These are phyloP conservation scores for Pulicaria dysenterica DNA, from an alignment of 129 eudicot genomes.

Conservation along the genomic window DNA sequence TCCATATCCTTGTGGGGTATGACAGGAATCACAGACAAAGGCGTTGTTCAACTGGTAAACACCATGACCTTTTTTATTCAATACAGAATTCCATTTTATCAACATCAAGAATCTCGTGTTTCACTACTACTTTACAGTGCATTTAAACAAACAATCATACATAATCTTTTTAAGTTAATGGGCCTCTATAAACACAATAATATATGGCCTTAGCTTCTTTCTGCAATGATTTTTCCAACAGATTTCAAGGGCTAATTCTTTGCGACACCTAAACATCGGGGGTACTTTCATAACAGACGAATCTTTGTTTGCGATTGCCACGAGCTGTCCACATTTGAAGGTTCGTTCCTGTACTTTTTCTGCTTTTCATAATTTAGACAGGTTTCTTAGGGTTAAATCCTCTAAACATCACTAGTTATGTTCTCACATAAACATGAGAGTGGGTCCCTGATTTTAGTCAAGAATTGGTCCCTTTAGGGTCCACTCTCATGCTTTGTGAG, in stretches of 20 bases:
- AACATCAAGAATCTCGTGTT: neutral
- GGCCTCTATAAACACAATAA: neutral
- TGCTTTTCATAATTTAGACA: neutral
- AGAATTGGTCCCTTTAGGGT: too few relatives aligned
- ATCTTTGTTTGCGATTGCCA: constrained; percentile 78
- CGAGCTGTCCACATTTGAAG: constrained; percentile 80
- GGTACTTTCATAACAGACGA: constrained; percentile 92
- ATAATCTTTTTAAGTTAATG: constrained; percentile 1
- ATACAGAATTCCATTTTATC: neutral
- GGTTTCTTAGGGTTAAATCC: too few relatives aligned
- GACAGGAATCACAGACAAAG: constrained; percentile 83
- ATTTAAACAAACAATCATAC: neutral
- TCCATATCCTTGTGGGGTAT: constrained; percentile 93
- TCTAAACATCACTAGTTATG: too few relatives aligned
- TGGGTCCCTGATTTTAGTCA: too few relatives aligned
- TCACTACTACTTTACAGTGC: neutral
- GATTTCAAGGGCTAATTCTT: constrained; percentile 79
- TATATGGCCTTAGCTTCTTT: constrained; percentile 2
- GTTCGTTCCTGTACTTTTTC: constrained; percentile 32
- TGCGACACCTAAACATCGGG: constrained; percentile 87
- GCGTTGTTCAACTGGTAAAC: constrained; percentile 82
- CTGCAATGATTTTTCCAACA: constrained; percentile 24
- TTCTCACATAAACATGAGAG: too few relatives aligned
- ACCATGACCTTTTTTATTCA: neutral
- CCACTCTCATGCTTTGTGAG: too few relatives aligned